phyloP scores from a whole-genome alignment of 2,329 filamentous ascomycete species.

The Colletotrichum cereale region DNA sequence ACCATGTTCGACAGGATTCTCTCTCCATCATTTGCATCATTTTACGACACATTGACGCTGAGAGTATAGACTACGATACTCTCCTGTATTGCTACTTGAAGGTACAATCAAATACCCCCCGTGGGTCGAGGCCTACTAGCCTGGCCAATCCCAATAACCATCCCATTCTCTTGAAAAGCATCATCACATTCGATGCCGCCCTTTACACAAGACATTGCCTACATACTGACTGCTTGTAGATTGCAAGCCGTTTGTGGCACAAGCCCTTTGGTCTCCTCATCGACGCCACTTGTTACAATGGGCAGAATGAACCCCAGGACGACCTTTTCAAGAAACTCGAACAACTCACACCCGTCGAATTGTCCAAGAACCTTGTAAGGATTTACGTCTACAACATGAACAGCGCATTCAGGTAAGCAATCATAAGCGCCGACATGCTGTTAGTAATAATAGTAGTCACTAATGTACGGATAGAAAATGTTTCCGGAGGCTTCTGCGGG shows the following conservation, averaged over 20 bases:
- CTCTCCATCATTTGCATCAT: conserved; percentile 78
- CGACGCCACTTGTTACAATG: conserved; percentile 78
- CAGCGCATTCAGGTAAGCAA: conserved; percentile 70
- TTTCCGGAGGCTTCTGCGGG: conserved; percentile 72
- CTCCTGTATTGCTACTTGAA: conserved; percentile 77
- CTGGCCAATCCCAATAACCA: neutral
- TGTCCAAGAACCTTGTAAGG: conserved; percentile 69
- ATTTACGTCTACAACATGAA: conserved; percentile 83
- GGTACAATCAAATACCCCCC: conserved; percentile 51
- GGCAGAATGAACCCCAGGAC: conserved; percentile 75
- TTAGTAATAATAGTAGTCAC: neutral
- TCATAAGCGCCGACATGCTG: conserved; percentile 24
- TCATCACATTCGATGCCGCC: neutral
- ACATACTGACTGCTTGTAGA: conserved; percentile 55
- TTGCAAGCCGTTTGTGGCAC: conserved; percentile 78
- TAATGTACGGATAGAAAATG: conserved; percentile 63
- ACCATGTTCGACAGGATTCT: conserved; percentile 63
- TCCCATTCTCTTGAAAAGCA: neutral
- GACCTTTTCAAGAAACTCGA: conserved; percentile 74
- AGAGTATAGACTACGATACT: conserved; percentile 74
- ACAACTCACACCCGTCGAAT: conserved; percentile 71
- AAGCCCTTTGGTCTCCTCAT: conserved; percentile 76
- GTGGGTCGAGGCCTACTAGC: neutral
- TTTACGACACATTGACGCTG: conserved; percentile 74
- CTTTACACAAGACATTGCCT: neutral